Base-by-base conservation (phyloP, 495 filamentous ascomycete species). In the Tuber aestivum region DNA sequence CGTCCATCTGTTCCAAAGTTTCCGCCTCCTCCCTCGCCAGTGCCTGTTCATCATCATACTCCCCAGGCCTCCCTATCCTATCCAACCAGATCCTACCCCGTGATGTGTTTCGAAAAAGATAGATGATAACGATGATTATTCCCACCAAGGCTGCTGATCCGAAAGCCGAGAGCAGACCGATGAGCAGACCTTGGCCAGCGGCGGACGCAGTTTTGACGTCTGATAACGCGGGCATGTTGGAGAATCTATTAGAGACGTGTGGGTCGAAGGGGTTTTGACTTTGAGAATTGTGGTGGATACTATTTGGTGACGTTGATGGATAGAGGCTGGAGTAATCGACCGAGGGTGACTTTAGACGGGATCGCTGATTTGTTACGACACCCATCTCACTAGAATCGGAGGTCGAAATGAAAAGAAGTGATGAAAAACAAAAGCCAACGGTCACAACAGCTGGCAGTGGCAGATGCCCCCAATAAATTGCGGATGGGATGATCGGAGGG, bases 31-130 rank as follows among this genome's bases (percentile, higher is more conserved):
- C 95, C 77, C 92, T 89, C 76, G 89, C 87, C 84, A 94, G 96
- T 41, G 92, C 91, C 84, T 97, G 94, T 84, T 98, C 95, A 86
- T 99, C 95, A 84, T 99, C 95, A 86, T 92, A 99, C 85, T 97
- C 95, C 76, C 95, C 95, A 2, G 95, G 95, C 74, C 96, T 88
- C 61, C 93, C 94, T 83, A 99, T 92, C 77, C 94, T 90, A 86
- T 98, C 95, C 76, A 99, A 88, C 75, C 98, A 89, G 78, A 99
- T 99, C 75, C 95, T 89, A 41, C 95, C 95, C 72, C 91, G 90
- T 72, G 87, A 89, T 69, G 95, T 97, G 85, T 97, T 95, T 84
- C 91, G 88, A 85, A 98, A 95, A 86, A 97, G 97, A 85, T 97
- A 97, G 82, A 97, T 90, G 82, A 95, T 86, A 71, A 91, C 89